Base-by-base conservation (phyloP, 1,284 basidiomycete species). In the Neonothopanus nambi region DNA sequence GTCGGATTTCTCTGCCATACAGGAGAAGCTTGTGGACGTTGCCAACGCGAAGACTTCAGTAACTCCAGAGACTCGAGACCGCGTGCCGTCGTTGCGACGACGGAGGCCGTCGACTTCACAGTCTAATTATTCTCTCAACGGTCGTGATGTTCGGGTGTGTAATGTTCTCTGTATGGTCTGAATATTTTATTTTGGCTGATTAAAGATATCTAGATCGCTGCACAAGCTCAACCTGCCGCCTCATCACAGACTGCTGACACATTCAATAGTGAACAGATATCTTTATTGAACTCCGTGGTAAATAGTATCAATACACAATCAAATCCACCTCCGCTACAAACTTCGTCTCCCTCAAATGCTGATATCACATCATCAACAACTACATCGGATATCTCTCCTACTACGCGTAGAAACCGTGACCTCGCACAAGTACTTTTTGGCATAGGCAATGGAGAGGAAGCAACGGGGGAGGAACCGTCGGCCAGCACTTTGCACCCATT, bases 91-190 rank as follows among this genome's bases (percentile, higher is more conserved):
- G 3, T 71, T 85, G 57, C 75, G 87, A 55, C 81, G 81, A 57
- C 78, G 88, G 50, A 76, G 87, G 42, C 87, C 87, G 6, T 91
- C 89, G 0, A 89, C 86, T n/a, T 89, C 89, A 11, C 87, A 89
- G 66, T 88, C 88, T 7, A 85, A 82, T 61, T 85, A 89, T 61
- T 85, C 85, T 1, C 70, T 67, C 47, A 81, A 72, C 47, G 80
- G 79, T 20, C 74, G 72, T 23, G 77, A 76, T 30, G 70, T 67
- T 56, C 70, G 78, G 64, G 87, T 88, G 64, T 60, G 80, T 71
- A 2, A 3, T 51, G 48, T 18, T 43, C 36, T 54, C 23, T 40
- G 33, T 36, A 50, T 42, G 9, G 13, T 28, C 5, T 33, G 3
- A n/a, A 33, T 9, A 24, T 52, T 47, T 41, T 37, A 42, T 50